Percentiles rank a stretch among this genome's conserved stretches.
Evolutionary conservation across 306 rosid genomes (phyloP).

Genomic region (Malus sylvestris): DNA sequence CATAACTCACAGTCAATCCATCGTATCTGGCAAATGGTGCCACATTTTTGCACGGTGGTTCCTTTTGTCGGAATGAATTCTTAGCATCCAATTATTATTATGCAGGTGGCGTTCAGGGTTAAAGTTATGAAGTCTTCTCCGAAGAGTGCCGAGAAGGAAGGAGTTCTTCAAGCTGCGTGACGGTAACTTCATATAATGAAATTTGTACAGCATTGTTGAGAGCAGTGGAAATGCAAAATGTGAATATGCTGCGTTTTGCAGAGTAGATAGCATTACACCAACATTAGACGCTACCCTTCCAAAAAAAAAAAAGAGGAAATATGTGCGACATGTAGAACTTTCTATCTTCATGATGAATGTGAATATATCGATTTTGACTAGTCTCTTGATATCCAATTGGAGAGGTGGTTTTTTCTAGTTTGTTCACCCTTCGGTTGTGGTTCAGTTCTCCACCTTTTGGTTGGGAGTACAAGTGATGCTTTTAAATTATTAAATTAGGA

Average conservation of each 20-base stretch:
- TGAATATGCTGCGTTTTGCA: constrained; percentile 10
- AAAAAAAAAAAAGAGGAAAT: background rate
- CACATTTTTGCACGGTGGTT: background rate
- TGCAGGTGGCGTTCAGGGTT: constrained; percentile 75
- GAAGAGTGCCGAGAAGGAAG: constrained; percentile 18
- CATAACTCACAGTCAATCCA: background rate
- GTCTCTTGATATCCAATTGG: background rate
- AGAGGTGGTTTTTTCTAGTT: too few species aligned
- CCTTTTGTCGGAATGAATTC: constrained; percentile 1
- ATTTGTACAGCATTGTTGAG: constrained; percentile 49
- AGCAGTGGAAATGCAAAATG: constrained; percentile 6
- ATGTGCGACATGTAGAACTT: background rate
- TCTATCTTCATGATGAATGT: background rate
- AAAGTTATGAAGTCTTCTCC: constrained; percentile 55
- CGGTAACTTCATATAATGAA: background rate
- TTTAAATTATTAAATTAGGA: too few species aligned
- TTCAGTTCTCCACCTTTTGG: too few species aligned
- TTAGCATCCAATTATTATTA: constrained; percentile 6
- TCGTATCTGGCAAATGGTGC: background rate
- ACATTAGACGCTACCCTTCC: background rate
- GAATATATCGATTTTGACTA: constrained; percentile 6
- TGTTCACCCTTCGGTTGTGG: too few species aligned
- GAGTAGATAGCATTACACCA: background rate
- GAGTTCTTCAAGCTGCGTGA: constrained; percentile 34
- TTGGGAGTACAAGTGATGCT: too few species aligned